phyloP scores from a whole-genome alignment of 2,329 filamentous ascomycete genomes.

The Colletotrichum higginsianum region DNA sequence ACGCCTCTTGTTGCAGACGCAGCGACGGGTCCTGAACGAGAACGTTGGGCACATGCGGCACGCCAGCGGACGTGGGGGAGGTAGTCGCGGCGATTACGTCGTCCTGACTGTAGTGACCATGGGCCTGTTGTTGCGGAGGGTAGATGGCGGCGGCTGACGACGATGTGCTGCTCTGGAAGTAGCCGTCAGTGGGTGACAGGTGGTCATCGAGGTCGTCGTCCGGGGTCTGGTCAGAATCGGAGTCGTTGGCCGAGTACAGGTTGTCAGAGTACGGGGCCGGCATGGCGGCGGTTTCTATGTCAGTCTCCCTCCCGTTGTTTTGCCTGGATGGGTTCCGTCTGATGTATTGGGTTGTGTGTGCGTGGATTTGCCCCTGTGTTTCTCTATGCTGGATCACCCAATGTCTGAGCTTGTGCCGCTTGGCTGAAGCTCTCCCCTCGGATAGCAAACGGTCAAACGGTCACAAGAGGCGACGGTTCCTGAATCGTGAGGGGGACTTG shows the following conservation, averaged over 20 bases:
- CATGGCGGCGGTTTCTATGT: slow-evolving; percentile 54
- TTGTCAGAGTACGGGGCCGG: slow-evolving; percentile 60
- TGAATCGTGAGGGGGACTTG: slow-evolving; percentile 36
- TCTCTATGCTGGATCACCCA: slow-evolving; percentile 33
- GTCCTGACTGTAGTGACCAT: slow-evolving; percentile 18
- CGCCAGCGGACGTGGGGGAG: slow-evolving; percentile 50
- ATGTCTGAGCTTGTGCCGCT: slow-evolving; percentile 35
- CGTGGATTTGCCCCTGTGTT: slow-evolving; percentile 5
- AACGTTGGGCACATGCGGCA: slow-evolving; percentile 63
- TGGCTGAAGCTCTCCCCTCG: background rate
- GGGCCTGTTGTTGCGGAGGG: slow-evolving; percentile 40
- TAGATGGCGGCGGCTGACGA: slow-evolving; percentile 48
- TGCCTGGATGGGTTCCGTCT: background rate
- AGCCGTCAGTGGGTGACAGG: slow-evolving; percentile 67
- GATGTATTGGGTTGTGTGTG: background rate
- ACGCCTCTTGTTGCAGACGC: slow-evolving; percentile 50
- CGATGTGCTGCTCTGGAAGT: slow-evolving; percentile 59
- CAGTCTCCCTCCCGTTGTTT: slow-evolving; percentile 7
- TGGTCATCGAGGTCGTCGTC: slow-evolving; percentile 46
- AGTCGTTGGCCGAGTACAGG: slow-evolving; percentile 42
- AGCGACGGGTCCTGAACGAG: slow-evolving; percentile 65
- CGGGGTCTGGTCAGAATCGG: slow-evolving; percentile 35
- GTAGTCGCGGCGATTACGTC: slow-evolving; percentile 45
- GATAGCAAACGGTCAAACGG: background rate
- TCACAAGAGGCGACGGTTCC: slow-evolving; percentile 14